phyloP scores from a whole-genome alignment of 495 filamentous ascomycete species.

The Thermothielavioides terrestris region DNA sequence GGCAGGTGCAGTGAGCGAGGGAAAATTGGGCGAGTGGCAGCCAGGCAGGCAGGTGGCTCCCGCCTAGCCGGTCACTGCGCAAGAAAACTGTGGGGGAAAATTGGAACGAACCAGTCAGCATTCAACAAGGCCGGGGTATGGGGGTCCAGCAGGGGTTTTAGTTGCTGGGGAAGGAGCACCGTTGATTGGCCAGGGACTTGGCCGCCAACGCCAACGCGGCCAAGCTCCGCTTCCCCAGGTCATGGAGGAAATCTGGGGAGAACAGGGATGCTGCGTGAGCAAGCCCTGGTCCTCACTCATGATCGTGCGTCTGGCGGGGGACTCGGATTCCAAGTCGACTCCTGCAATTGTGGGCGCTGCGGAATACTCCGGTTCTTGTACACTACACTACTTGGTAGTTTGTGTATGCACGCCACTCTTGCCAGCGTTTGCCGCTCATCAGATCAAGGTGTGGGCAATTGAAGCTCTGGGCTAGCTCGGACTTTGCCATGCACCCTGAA shows the following conservation, averaged over 20 bases:
- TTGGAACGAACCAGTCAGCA: constrained; percentile 17
- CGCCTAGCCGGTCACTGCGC: constrained; percentile 1
- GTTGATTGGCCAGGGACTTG: constrained; percentile 3
- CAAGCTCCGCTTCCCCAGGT: background rate
- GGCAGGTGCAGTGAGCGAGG: constrained; percentile 8
- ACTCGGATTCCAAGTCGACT: too few species aligned
- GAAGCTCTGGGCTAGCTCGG: too few species aligned
- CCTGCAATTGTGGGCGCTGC: too few species aligned
- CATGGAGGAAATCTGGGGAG: constrained; percentile 21
- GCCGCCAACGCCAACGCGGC: background rate
- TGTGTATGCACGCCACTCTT: too few species aligned
- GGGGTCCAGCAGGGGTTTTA: constrained; percentile 3
- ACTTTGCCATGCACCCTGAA: too few species aligned
- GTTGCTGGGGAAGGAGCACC: background rate
- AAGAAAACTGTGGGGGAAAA: constrained; percentile 17
- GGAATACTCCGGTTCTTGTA: too few species aligned
- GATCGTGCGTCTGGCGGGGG: background rate
- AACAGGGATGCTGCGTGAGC: constrained; percentile 7
- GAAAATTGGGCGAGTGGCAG: constrained; percentile 12
- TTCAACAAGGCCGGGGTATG: background rate
- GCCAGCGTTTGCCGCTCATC: too few species aligned
- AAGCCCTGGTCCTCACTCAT: background rate
- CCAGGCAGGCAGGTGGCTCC: background rate
- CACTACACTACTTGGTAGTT: too few species aligned
- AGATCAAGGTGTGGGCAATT: too few species aligned